phyloP scores from a whole-genome alignment of 2,329 filamentous ascomycete species.

The Lasiodiplodia hormozganensis region DNA sequence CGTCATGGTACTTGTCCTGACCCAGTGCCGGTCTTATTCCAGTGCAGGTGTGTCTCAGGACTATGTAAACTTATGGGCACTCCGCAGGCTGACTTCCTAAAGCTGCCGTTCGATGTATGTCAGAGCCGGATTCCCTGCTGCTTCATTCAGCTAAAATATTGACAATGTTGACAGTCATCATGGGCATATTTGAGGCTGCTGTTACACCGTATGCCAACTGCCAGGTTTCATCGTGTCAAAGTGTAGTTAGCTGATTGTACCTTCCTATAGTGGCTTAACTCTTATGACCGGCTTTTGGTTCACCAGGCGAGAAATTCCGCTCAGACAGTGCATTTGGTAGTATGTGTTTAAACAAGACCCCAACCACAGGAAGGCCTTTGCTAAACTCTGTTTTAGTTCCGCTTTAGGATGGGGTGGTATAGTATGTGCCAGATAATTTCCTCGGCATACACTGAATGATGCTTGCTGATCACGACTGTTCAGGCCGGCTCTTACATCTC shows the following conservation, averaged over 20 bases:
- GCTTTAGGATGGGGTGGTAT: background rate
- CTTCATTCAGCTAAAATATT: background rate
- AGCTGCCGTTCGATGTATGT: constrained; percentile 1
- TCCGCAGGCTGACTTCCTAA: background rate
- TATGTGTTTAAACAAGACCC: background rate
- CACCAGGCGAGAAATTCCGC: background rate
- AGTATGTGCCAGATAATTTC: background rate
- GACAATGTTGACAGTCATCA: constrained; percentile 36
- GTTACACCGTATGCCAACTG: constrained; percentile 41
- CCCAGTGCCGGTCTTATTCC: constrained; percentile 40
- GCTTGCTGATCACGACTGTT: constrained; percentile 34
- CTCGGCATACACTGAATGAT: background rate
- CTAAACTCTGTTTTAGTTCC: background rate
- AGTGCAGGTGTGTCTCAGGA: constrained; percentile 31
- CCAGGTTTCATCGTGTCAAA: constrained; percentile 39
- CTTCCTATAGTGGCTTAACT: background rate
- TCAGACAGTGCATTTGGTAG: background rate
- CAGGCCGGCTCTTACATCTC: constrained; percentile 47
- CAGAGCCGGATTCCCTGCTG: background rate
- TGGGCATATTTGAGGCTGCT: constrained; percentile 45
- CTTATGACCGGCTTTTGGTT: background rate
- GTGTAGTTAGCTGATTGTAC: background rate
- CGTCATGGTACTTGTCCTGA: constrained; percentile 43
- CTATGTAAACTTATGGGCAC: background rate
- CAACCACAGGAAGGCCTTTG: no score